Percentiles rank a stretch among this genome's conserved stretches.
Conservation (phyloP, 2,329 filamentous ascomycete genomes). For the Fusarium piperis region DNA sequence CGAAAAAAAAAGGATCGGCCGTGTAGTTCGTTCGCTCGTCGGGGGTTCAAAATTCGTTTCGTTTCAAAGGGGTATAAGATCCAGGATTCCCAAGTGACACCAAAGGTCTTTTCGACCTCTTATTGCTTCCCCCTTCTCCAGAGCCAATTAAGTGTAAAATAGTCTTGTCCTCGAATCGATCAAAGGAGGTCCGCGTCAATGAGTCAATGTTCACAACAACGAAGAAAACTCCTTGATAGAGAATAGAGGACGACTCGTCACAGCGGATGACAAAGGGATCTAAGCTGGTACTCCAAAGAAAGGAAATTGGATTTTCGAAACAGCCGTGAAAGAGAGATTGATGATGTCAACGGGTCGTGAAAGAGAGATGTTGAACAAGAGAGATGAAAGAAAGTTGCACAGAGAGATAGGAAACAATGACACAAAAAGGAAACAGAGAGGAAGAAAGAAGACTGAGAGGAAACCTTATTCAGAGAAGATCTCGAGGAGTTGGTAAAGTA, state of each 20-base stretch:
- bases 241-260: conserved; percentile 18
- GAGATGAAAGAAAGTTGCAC: background rate
- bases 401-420: conserved; percentile 21
- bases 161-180: conserved; percentile 15
- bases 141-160: conserved; percentile 19
- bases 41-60: conserved; percentile 19
- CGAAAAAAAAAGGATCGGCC: conserved; percentile 5
- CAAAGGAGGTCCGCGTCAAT: conserved; percentile 21
- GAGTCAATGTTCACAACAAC: conserved; percentile 11
- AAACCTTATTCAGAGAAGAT: conserved; percentile 1
- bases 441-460: conserved; percentile 1
- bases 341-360: conserved; percentile 2
- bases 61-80: background rate
- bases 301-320: conserved; percentile 1
- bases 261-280: conserved; percentile 14
- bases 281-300: conserved; percentile 14
- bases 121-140: background rate
- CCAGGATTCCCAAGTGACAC: conserved; percentile 4
- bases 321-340: conserved; percentile 18
- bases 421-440: conserved; percentile 11
- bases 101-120: background rate
- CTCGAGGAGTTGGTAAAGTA: background rate
- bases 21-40: conserved; percentile 15
- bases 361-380: conserved; percentile 19
- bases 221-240: background rate